Evolutionary conservation across 129 eudicot species (phyloP).

Genomic region (Calendula officinalis): DNA sequence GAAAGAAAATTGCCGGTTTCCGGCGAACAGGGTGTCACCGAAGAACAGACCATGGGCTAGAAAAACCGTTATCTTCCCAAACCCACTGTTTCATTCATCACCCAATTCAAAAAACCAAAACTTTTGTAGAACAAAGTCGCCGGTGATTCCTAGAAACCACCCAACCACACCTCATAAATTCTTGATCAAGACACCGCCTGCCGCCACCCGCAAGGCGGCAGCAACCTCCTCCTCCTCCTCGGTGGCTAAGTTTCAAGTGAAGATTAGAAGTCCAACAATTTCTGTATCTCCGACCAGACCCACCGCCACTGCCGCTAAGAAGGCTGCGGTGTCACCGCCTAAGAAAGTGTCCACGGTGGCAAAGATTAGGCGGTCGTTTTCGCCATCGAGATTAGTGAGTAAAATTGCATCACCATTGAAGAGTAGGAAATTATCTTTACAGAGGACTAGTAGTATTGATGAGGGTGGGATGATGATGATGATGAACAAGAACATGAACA

Average conservation of each 20-base stretch:
- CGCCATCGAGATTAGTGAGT: slow-evolving; percentile 83
- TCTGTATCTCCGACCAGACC: slow-evolving; percentile 49
- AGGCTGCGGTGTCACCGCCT: neutral
- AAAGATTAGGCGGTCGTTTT: slow-evolving; percentile 73
- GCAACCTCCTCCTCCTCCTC: slow-evolving; percentile 43
- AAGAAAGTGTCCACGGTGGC: slow-evolving; percentile 43
- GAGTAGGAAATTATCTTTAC: slow-evolving; percentile 44
- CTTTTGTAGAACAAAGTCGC: slow-evolving; percentile 56
- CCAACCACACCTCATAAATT: slow-evolving; percentile 84
- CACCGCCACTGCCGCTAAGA: neutral
- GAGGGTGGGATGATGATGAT: slow-evolving; percentile 32
- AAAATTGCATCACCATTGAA: slow-evolving; percentile 83
- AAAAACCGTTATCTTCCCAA: slow-evolving; percentile 82
- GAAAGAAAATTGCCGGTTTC: slow-evolving; percentile 38
- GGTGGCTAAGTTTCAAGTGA: slow-evolving; percentile 46
- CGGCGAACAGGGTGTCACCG: slow-evolving; percentile 75
- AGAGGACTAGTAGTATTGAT: slow-evolving; percentile 32
- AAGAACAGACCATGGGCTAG: slow-evolving; percentile 78
- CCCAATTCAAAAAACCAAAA: slow-evolving; percentile 43
- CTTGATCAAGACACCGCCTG: slow-evolving; percentile 57
- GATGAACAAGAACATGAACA: slow-evolving; percentile 22
- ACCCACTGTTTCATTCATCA: slow-evolving; percentile 67
- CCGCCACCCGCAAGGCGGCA: slow-evolving; percentile 1
- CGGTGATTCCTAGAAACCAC: slow-evolving; percentile 45
- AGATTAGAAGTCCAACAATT: slow-evolving; percentile 48